phyloP scores from a whole-genome alignment of 2,329 filamentous ascomycete genomes.

The Fusarium duplospermum region DNA sequence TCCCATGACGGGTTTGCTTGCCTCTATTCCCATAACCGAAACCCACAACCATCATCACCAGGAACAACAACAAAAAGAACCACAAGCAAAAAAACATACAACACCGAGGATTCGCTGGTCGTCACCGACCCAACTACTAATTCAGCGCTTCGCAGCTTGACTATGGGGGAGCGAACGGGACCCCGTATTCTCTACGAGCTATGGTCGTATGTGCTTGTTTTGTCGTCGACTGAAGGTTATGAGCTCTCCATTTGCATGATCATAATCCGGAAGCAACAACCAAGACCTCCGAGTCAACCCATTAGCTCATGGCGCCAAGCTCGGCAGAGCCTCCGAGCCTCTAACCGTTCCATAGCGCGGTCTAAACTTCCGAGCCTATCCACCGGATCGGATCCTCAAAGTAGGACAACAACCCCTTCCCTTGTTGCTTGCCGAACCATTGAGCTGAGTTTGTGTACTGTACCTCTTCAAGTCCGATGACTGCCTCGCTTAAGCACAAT shows the following conservation, averaged over 20 bases:
- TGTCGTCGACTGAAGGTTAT: not conserved
- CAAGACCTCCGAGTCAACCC: not conserved
- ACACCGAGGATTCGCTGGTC: constrained; percentile 33
- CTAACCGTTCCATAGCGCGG: not conserved
- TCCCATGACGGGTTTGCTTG: not conserved
- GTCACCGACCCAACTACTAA: constrained; percentile 35
- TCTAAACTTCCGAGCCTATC: constrained; percentile 2
- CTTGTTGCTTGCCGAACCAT: not conserved
- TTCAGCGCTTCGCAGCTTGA: constrained; percentile 31
- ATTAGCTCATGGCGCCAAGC: not conserved
- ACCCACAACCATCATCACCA: not conserved
- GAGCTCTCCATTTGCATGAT: not conserved
- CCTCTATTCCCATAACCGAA: not conserved
- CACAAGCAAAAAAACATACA: constrained; percentile 19
- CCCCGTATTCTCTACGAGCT: constrained; percentile 29
- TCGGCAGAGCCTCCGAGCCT: constrained; percentile 6
- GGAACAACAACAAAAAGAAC: not conserved
- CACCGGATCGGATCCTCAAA: not conserved
- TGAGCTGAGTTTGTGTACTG: not conserved
- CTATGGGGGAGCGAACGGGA: constrained; percentile 33
- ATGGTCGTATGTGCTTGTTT: constrained; percentile 31
- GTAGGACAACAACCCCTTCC: not conserved
- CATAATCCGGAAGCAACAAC: not conserved
- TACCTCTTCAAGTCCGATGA: not conserved
- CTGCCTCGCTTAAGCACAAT: not conserved